A percentile compares a stretch with the other conserved stretches of the same genome.
These are phyloP conservation scores for Asclepias syriaca DNA, from an alignment of 257 asterid species.

Conservation along the genomic window DNA sequence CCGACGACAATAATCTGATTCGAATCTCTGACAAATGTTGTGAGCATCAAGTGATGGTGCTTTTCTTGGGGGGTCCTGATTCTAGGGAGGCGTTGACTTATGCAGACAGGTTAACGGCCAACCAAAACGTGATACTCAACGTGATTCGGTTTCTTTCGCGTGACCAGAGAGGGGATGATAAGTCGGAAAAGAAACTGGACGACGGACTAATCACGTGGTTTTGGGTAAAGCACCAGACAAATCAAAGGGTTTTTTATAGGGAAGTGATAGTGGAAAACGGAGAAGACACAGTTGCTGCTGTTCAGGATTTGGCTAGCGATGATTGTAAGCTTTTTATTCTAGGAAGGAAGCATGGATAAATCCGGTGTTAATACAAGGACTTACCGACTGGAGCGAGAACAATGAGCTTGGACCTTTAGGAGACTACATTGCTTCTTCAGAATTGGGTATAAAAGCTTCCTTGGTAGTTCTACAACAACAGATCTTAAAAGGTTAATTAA, in stretches of 20 bases:
- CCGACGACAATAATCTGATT: slow-evolving; percentile 13
- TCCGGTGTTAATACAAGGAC: slow-evolving; percentile 55
- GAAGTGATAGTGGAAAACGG: slow-evolving; percentile 75
- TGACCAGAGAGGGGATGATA: slow-evolving; percentile 40
- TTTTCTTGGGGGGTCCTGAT: slow-evolving; percentile 79
- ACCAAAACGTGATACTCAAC: slow-evolving; percentile 39
- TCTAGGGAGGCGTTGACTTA: slow-evolving; percentile 69
- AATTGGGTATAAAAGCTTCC: slow-evolving; percentile 48
- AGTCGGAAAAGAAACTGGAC: slow-evolving; percentile 72
- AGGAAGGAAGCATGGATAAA: slow-evolving; percentile 69
- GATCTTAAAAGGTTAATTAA: slow-evolving; percentile 48
- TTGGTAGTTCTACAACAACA: slow-evolving; percentile 74
- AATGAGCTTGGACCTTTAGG: slow-evolving; percentile 77
- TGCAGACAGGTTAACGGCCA: slow-evolving; percentile 50
- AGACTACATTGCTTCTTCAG: slow-evolving; percentile 51
- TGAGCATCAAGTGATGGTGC: slow-evolving; percentile 36
- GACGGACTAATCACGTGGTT: slow-evolving; percentile 79
- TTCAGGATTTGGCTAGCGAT: slow-evolving; percentile 42
- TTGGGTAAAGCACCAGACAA: slow-evolving; percentile 82
- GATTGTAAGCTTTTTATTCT: slow-evolving; percentile 57
- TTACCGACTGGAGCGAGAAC: slow-evolving; percentile 47
- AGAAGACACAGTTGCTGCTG: slow-evolving; percentile 62
- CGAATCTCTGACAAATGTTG: slow-evolving; percentile 17
- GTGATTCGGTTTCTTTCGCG: slow-evolving; percentile 54
- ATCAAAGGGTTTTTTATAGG: slow-evolving; percentile 39